Percentiles rank a stretch among this genome's conserved stretches.
phyloP scores from a whole-genome alignment of 2,329 filamentous ascomycete species.

The Aspergillus quadrilineatus region DNA sequence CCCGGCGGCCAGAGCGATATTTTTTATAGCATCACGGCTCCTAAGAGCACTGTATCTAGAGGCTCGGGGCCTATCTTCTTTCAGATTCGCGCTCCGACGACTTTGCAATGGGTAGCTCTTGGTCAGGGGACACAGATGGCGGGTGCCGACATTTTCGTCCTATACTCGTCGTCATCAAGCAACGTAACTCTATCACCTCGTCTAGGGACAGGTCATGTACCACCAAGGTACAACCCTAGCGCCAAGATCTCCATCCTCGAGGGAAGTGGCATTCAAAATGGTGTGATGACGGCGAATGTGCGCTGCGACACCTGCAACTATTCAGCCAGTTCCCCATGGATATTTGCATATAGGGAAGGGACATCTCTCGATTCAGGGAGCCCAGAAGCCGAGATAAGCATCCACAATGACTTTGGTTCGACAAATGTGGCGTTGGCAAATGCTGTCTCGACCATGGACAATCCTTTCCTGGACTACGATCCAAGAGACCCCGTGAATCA shows the following conservation, averaged over 20 bases:
- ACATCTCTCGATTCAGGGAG: constrained; percentile 22
- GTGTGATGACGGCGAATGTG: constrained; percentile 61
- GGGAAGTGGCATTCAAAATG: constrained; percentile 57
- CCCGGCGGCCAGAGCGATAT: constrained; percentile 22
- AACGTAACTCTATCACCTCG: constrained; percentile 65
- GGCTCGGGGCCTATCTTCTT: constrained; percentile 60
- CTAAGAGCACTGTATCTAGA: constrained; percentile 49
- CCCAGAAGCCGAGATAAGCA: constrained; percentile 17
- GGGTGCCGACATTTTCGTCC: constrained; percentile 61
- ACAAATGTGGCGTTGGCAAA: constrained; percentile 24
- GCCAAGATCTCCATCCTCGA: constrained; percentile 54
- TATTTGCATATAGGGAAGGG: constrained; percentile 31
- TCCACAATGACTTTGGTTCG: constrained; percentile 27
- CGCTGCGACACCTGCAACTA: constrained; percentile 30
- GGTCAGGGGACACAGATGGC: constrained; percentile 58
- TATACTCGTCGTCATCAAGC: constrained; percentile 52
- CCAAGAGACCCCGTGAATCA: constrained; percentile 6
- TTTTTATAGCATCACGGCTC: constrained; percentile 55
- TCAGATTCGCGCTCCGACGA: constrained; percentile 52
- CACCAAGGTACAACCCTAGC: constrained; percentile 50
- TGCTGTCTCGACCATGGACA: constrained; percentile 17
- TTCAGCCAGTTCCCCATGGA: constrained; percentile 26
- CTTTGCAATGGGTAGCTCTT: constrained; percentile 55
- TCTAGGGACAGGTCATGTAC: constrained; percentile 47
- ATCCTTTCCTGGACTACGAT: constrained; percentile 25